Conservation (phyloP, 257 asterid genomes). For the Penstemon newberryi region DNA sequence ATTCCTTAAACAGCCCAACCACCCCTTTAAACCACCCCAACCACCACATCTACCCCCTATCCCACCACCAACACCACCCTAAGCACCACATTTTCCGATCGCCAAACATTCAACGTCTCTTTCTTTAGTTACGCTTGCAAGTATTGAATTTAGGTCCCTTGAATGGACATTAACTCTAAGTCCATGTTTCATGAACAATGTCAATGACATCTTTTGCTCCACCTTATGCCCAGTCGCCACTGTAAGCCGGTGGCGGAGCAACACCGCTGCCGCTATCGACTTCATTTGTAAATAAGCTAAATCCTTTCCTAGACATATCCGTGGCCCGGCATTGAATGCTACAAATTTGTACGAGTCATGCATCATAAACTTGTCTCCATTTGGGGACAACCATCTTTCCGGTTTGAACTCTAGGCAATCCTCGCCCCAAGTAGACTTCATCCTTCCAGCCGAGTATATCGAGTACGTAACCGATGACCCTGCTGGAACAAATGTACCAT, state of each 20-base stretch:
- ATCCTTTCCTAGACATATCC: constrained; percentile 85
- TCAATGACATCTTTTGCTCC: constrained; percentile 91
- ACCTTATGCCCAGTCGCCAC: constrained; percentile 59
- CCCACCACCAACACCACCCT: constrained; percentile 27
- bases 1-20: constrained; percentile 29
- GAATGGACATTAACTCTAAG: constrained; percentile 42
- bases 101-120: background rate
- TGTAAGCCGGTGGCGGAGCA: constrained; percentile 71
- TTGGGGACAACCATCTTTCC: constrained; percentile 68
- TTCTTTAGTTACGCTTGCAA: constrained; percentile 30
- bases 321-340: constrained; percentile 90
- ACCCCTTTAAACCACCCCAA: constrained; percentile 47
- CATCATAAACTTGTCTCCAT: constrained; percentile 47
- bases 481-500: constrained; percentile 83
- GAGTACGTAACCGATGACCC: constrained; percentile 87
- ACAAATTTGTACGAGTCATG: constrained; percentile 82
- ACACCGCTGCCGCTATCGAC: constrained; percentile 79
- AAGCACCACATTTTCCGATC: constrained; percentile 25
- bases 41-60: constrained; percentile 38
- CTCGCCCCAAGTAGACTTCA: constrained; percentile 84
- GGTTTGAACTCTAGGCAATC: constrained; percentile 79
- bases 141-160: constrained; percentile 48
- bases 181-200: constrained; percentile 84
- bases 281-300: constrained; percentile 88
- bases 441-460: constrained; percentile 83